Evolutionary conservation across 148 eudicot genomes (phyloP).

Genomic region (Rhododendron ferrugineum): DNA sequence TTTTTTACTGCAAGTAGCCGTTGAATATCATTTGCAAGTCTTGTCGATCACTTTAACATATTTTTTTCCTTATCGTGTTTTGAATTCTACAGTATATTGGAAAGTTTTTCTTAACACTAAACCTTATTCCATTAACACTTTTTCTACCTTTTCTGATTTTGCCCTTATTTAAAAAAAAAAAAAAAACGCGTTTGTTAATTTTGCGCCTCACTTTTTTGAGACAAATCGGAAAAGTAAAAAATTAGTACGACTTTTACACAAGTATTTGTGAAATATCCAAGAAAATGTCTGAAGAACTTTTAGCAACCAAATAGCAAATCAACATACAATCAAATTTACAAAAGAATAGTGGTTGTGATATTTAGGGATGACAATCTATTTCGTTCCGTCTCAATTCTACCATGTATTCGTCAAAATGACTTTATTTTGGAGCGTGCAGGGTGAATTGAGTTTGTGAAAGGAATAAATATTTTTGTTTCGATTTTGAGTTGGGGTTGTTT

Average conservation of each 20-base stretch:
- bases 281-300: too few species aligned
- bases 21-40: neutral
- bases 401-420: neutral
- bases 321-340: neutral
- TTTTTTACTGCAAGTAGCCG: neutral
- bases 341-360: neutral
- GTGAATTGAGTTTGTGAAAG: neutral
- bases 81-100: neutral
- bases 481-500: neutral
- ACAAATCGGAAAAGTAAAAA: too few species aligned
- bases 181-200: too few species aligned
- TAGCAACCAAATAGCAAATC: neutral
- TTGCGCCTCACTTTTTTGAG: too few species aligned
- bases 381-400: neutral
- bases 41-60: neutral
- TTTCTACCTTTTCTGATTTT: too few species aligned
- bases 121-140: too few species aligned
- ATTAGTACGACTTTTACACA: too few species aligned
- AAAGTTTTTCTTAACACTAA: neutral
- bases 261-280: too few species aligned
- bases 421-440: too few species aligned
- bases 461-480: too few species aligned
- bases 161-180: too few species aligned
- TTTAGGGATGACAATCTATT: neutral
- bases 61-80: neutral